Evolutionary conservation across 1,139 yeast species (phyloP), one percentile per base, ranked within the genome.

Genomic region (Pneumocystis wakefieldiae): DNA sequence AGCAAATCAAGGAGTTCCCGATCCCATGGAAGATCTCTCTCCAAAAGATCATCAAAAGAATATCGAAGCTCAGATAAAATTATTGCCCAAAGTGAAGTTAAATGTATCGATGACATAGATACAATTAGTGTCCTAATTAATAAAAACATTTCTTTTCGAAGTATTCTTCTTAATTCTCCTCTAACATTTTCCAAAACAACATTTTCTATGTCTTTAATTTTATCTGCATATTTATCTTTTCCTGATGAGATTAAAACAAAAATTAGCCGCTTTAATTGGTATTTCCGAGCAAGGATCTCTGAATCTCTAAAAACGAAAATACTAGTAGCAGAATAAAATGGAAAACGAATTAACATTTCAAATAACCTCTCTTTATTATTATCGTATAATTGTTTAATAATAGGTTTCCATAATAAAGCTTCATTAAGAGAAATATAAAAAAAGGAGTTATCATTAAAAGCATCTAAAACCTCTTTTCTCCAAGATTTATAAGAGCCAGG

Each of bases 251-350:
- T 70, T 8, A 88, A 69, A 64, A 91, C 71, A 68, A 82, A 87
- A 0, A 87, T 76, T 1, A 89, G 76, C 63, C 91, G 78, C 64
- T 80, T 81, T 59, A 88, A 70, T 41, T 81, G 78, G 65, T 76
- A 72, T 4, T 79, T 75, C 62, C 81, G 80, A 63, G 74, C 76
- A 37, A 80, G 81, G 39, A 83, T 76, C 67, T 86, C 92, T 19
- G 86, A 82, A 66, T 88, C 95, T 67, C 84, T 83, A 91, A 95
- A 87, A 58, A 81, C 83, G 73, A 87, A 87, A 36, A 86, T 76
- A 12, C 82, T 67, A 14, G 73, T 82, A 15, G 84, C 78, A 5
- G 84, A 76, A 1, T 77, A 75, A 8, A 83, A 78, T 0, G 83
- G 73, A n/a, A 85, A 70, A 65, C 80, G 76, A 24, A 76, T 64